phyloP scores from a whole-genome alignment of 2,329 filamentous ascomycete genomes.

The Plenodomus lindquistii region DNA sequence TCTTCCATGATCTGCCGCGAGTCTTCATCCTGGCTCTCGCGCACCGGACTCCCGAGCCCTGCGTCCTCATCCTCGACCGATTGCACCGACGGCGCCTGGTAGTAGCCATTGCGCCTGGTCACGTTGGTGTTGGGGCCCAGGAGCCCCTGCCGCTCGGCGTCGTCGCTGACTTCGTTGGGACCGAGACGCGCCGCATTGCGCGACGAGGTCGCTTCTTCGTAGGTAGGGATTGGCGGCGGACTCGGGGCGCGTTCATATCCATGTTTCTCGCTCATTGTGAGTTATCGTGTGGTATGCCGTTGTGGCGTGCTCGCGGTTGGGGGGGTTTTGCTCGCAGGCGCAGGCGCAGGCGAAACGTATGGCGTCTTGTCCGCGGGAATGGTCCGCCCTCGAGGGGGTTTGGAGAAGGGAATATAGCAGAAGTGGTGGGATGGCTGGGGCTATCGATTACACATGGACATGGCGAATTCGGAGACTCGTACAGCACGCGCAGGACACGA shows the following conservation, averaged over 20 bases:
- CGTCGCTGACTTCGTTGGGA: slow-evolving; percentile 65
- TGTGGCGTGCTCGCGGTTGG: slow-evolving; percentile 8
- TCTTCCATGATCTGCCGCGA: slow-evolving; percentile 84
- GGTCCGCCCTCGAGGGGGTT: background rate
- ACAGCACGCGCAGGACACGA: background rate
- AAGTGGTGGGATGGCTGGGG: slow-evolving; percentile 2
- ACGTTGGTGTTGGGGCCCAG: slow-evolving; percentile 57
- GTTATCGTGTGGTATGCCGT: slow-evolving; percentile 13
- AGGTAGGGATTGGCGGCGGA: slow-evolving; percentile 73
- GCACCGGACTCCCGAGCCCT: slow-evolving; percentile 56
- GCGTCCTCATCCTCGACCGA: slow-evolving; percentile 67
- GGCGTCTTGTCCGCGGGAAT: slow-evolving; percentile 13
- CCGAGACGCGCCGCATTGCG: slow-evolving; percentile 52
- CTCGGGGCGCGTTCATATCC: slow-evolving; percentile 51
- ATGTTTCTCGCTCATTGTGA: slow-evolving; percentile 46
- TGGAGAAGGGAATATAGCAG: background rate
- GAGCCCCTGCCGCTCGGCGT: slow-evolving; percentile 78
- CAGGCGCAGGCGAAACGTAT: slow-evolving; percentile 6
- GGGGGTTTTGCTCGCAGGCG: background rate
- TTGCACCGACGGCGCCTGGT: slow-evolving; percentile 81
- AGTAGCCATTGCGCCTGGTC: slow-evolving; percentile 52
- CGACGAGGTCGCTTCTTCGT: slow-evolving; percentile 76
- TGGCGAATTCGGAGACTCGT: slow-evolving; percentile 14
- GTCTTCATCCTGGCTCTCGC: slow-evolving; percentile 56
- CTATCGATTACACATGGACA: slow-evolving; percentile 34